Evolutionary conservation across 2,329 filamentous ascomycete species (phyloP), one percentile per base, ranked within the genome.

Genomic region (Cytospora leucostoma): DNA sequence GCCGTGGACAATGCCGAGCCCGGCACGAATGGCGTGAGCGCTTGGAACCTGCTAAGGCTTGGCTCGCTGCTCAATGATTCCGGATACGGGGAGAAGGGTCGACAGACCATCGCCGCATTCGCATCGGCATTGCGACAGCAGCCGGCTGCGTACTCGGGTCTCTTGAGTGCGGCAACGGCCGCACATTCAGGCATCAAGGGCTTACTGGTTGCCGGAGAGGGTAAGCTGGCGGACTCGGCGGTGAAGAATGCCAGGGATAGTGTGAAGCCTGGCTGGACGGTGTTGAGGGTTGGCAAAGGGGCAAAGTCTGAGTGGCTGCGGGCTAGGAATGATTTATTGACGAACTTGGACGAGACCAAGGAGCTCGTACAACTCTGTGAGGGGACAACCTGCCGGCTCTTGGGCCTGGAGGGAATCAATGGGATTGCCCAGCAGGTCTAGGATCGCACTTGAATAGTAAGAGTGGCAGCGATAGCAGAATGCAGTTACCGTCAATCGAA

Each of bases 1-100:
- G 93, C 91, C 64, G 96, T 96, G 81, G 93, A 97, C 73, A 90
- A 90, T 3, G 88, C 91, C 2, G 90, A 94, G 64, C 93, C 93
- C 1, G 93, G 90, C 0, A 88, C 89, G 58, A 97, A 97, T 72
- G 91, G 91, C 47, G 83, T 92, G 15, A 89, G 88, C 34, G 90
- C 91, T 0, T 83, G 84, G 37, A 97, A 97, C 71, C 78, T 97
- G 27, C 88, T 93, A 74, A 86, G 90, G 3, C 83, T 97, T 4
- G 85, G 85, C 7, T 82, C 82, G 7, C 74, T 95, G 4, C 79
- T 94, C 0, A 83, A 85, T 40, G 88, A 92, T 66, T 78, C 85
- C 1, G 76, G 74, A 2, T 92, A 90, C 70, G 81, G 80, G 0
- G 78, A 79, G 58, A 79, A 86, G 62, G 91, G 90, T 0, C 83